phyloP scores from a whole-genome alignment of 345 rosid genomes.

The Noccaea bulbosa region DNA sequence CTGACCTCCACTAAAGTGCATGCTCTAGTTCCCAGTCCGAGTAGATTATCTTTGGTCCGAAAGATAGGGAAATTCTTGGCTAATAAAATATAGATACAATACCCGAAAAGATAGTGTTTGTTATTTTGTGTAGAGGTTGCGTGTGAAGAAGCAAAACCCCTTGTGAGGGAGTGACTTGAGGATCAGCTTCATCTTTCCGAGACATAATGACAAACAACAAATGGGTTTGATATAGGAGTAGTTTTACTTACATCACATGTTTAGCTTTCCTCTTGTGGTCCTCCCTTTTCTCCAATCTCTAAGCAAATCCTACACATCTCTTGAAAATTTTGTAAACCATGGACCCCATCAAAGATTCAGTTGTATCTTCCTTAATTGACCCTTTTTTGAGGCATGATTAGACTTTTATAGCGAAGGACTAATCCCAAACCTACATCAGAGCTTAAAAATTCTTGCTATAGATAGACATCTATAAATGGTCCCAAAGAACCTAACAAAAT shows the following conservation, averaged over 20 bases:
- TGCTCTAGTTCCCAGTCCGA: neutral
- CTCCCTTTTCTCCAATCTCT: constrained; percentile 40
- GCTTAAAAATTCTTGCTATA: constrained; percentile 24
- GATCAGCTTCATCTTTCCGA: constrained; percentile 46
- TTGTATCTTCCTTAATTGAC: constrained; percentile 47
- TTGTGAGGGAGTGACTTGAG: constrained; percentile 42
- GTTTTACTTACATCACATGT: constrained; percentile 41
- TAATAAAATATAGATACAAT: constrained; percentile 4
- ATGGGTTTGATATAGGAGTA: constrained; percentile 42
- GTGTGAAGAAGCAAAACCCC: constrained; percentile 47
- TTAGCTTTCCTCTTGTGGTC: constrained; percentile 45
- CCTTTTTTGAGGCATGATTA: constrained; percentile 36
- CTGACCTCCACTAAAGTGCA: neutral
- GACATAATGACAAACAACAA: constrained; percentile 49
- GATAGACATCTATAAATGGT: constrained; percentile 36
- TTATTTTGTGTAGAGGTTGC: constrained; percentile 43
- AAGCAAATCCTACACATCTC: constrained; percentile 45
- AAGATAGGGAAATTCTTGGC: neutral
- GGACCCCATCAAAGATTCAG: constrained; percentile 48
- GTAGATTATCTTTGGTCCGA: neutral
- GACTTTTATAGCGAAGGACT: constrained; percentile 38
- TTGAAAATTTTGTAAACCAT: constrained; percentile 32
- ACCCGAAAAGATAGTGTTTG: constrained; percentile 29
- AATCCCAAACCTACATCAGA: constrained; percentile 22
- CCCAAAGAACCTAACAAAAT: constrained; percentile 42